Evolutionary conservation across 2,329 filamentous ascomycete genomes (phyloP).

Genomic region (Ophiostoma tasmaniense): DNA sequence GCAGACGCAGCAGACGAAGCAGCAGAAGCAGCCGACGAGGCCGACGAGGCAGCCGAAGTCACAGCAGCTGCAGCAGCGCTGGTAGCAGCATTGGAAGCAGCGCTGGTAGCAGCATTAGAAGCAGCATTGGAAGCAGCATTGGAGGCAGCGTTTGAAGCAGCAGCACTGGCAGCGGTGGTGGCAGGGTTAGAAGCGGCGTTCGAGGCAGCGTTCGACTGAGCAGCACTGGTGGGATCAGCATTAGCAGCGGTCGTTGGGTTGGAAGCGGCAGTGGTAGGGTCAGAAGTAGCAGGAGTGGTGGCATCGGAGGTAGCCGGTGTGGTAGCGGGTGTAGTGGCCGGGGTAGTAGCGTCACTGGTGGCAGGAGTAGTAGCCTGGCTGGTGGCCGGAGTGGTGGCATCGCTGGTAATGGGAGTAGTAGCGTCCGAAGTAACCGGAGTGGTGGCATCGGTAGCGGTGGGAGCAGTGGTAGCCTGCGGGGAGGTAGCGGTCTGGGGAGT

Average conservation of each 20-base stretch:
- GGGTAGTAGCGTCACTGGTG: neutral
- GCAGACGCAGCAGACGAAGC: neutral
- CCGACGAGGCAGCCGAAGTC: slow-evolving; percentile 1
- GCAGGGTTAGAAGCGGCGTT: neutral
- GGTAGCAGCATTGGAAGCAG: neutral
- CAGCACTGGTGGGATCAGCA: neutral
- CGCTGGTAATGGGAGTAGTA: neutral
- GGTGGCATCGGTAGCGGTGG: neutral
- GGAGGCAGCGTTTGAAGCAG: neutral
- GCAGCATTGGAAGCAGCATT: neutral
- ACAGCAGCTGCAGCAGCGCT: neutral
- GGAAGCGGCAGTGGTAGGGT: neutral
- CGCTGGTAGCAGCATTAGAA: neutral
- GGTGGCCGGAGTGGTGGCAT: neutral
- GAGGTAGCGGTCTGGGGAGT: neutral
- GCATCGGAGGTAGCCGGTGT: neutral
- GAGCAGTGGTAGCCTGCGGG: neutral
- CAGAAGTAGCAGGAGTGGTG: neutral
- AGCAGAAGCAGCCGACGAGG: neutral
- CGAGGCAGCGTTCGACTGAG: neutral
- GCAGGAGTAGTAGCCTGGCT: neutral
- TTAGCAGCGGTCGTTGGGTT: neutral
- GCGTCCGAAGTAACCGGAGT: neutral
- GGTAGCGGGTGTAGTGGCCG: neutral
- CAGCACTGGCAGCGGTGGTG: neutral